Conservation (phyloP, 1,284 basidiomycete species). For the Omphalotus olearius region DNA sequence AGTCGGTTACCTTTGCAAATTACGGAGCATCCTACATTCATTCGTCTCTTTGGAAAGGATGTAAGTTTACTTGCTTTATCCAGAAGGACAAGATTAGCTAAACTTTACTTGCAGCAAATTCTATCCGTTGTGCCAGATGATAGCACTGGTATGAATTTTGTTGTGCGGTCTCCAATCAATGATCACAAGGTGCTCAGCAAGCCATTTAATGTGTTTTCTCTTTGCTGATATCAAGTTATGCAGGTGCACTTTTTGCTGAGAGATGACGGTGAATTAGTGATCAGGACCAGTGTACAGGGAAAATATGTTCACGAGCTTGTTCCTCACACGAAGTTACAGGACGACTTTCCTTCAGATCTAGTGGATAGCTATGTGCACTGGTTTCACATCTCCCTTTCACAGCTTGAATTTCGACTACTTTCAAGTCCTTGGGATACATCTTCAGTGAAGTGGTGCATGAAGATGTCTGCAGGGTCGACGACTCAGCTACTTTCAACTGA, state of each 20-base stretch:
- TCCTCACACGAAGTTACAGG: not conserved
- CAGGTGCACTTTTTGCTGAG: slow-evolving; percentile 4
- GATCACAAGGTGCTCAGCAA: slow-evolving; percentile 19
- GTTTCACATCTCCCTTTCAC: not conserved
- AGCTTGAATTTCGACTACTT: slow-evolving; percentile 1
- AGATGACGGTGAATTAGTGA: not conserved
- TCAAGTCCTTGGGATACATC: not conserved
- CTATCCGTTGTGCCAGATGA: slow-evolving; percentile 31
- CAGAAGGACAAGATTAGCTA: not conserved
- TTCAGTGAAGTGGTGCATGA: no score
- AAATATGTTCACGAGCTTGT: not conserved
- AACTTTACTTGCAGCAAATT: slow-evolving; percentile 23
- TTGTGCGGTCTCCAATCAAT: slow-evolving; percentile 22
- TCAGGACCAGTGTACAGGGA: not conserved
- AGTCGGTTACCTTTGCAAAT: slow-evolving; percentile 33
- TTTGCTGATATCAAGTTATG: not conserved
- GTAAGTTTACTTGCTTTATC: slow-evolving; percentile 14
- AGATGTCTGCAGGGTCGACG: not conserved
- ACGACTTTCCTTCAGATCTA: not conserved
- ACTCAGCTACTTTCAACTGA: not conserved
- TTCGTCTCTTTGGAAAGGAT: slow-evolving; percentile 23
- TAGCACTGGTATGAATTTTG: slow-evolving; percentile 31
- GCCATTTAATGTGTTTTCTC: not conserved
- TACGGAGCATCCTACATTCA: slow-evolving; percentile 27
- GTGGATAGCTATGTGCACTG: slow-evolving; percentile 3